Evolutionary conservation across 176 grass and related monocot species (phyloP).

Genomic region (Oryza meridionalis): DNA sequence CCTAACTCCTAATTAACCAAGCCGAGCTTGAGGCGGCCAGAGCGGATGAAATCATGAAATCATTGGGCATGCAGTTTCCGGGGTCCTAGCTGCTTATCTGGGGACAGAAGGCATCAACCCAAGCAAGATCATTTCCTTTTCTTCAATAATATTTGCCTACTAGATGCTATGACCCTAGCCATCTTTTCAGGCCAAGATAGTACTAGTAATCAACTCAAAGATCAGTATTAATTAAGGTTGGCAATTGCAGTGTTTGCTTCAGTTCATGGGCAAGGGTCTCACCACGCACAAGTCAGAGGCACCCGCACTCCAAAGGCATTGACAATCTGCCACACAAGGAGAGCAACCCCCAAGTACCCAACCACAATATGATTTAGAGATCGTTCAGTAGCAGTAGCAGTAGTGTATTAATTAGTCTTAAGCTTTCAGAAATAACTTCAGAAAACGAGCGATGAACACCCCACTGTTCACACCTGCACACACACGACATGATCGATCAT

Average conservation of each 20-base stretch:
- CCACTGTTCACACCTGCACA: neutral
- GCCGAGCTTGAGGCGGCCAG: neutral
- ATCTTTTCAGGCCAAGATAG: constrained; percentile 28
- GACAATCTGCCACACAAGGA: constrained; percentile 33
- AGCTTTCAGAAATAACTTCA: neutral
- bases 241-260: constrained; percentile 24
- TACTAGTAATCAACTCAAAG: constrained; percentile 22
- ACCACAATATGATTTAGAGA: neutral
- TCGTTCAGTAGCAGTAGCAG: neutral
- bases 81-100: constrained; percentile 41
- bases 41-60: neutral
- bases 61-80: neutral
- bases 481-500: neutral
- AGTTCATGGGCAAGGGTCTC: constrained; percentile 38
- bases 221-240: constrained; percentile 3
- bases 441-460: neutral
- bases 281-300: constrained; percentile 32
- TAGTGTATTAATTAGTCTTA: neutral
- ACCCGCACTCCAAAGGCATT: constrained; percentile 61
- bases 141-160: constrained; percentile 6
- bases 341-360: constrained; percentile 25
- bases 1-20: neutral
- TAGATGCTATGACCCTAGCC: neutral
- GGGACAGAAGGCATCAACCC: constrained; percentile 51
- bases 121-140: neutral